A percentile compares a stretch with the other conserved stretches of the same genome.
Evolutionary conservation across 345 rosid species (phyloP).

Genomic region (Eucalyptus victrix): DNA sequence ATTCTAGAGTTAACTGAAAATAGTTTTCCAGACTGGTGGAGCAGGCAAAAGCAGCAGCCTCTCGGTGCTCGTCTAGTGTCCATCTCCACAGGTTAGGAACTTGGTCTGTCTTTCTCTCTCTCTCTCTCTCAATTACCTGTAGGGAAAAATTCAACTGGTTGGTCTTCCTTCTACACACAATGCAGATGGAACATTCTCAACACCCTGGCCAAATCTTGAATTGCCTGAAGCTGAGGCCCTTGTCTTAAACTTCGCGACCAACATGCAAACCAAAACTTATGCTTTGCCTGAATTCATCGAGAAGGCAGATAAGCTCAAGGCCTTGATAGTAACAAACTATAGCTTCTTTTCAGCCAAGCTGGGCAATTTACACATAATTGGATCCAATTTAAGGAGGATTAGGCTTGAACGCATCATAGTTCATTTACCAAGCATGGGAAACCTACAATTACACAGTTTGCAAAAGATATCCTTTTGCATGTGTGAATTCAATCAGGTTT

Average conservation of each 20-base stretch:
- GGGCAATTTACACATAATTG: conserved; percentile 16
- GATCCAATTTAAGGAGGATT: conserved; percentile 39
- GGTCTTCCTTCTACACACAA: background rate
- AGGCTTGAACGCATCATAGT: conserved; percentile 31
- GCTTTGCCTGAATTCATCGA: conserved; percentile 34
- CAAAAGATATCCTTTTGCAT: conserved; percentile 28
- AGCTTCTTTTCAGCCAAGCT: conserved; percentile 14
- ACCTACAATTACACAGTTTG: conserved; percentile 5
- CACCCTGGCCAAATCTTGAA: conserved; percentile 19
- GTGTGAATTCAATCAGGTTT: conserved; percentile 24
- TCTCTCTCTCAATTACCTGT: background rate
- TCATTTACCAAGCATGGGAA: background rate
- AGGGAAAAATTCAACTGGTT: background rate
- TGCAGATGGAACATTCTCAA: conserved; percentile 40
- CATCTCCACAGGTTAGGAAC: conserved; percentile 28
- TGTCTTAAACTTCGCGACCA: conserved; percentile 10
- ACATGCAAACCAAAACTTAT: conserved; percentile 3
- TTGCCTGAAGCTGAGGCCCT: conserved; percentile 31
- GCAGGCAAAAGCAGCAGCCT: background rate
- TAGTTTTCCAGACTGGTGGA: conserved; percentile 36
- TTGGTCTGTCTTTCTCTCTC: background rate
- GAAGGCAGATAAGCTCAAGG: conserved; percentile 31
- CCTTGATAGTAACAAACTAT: conserved; percentile 17
- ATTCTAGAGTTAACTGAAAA: conserved; percentile 13
- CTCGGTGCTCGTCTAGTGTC: conserved; percentile 21